Conservation (phyloP, 208 protist genomes). For the Leishmania tropica region DNA sequence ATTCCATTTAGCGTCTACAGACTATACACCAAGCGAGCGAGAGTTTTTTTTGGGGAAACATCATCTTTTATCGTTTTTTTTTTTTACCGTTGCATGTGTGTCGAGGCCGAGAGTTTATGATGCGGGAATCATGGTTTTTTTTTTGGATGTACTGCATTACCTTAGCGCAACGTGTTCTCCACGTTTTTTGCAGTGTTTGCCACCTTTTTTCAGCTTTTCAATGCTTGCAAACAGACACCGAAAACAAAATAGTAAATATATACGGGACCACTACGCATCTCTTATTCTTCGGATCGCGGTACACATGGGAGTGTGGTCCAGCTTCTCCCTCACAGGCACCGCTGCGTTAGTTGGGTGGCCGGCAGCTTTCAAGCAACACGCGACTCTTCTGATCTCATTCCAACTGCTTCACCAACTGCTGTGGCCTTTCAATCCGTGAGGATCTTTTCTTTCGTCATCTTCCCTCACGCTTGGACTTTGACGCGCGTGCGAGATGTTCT, state of each 20-base stretch:
- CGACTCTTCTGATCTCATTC: neutral
- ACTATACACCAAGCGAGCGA: neutral
- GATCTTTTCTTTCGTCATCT: neutral
- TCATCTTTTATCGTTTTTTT: neutral
- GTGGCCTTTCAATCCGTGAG: neutral
- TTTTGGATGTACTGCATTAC: neutral
- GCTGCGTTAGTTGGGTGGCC: neutral
- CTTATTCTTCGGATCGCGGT: neutral
- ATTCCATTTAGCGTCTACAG: conserved; percentile 18
- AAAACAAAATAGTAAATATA: neutral
- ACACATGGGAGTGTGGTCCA: neutral
- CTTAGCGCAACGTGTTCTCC: neutral
- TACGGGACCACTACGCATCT: neutral
- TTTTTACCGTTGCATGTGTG: conserved; percentile 15
- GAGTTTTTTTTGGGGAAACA: neutral
- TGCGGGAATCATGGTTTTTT: neutral
- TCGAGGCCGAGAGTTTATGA: neutral
- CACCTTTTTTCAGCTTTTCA: neutral
- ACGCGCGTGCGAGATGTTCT: neutral
- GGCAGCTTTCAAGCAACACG: neutral
- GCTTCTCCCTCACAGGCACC: neutral
- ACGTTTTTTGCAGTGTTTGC: neutral
- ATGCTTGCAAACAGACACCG: neutral
- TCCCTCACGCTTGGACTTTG: neutral
- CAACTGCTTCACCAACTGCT: neutral